These are phyloP conservation scores for Viridothelium virens DNA, from an alignment of 495 filamentous ascomycete genomes.

Conservation along the genomic window DNA sequence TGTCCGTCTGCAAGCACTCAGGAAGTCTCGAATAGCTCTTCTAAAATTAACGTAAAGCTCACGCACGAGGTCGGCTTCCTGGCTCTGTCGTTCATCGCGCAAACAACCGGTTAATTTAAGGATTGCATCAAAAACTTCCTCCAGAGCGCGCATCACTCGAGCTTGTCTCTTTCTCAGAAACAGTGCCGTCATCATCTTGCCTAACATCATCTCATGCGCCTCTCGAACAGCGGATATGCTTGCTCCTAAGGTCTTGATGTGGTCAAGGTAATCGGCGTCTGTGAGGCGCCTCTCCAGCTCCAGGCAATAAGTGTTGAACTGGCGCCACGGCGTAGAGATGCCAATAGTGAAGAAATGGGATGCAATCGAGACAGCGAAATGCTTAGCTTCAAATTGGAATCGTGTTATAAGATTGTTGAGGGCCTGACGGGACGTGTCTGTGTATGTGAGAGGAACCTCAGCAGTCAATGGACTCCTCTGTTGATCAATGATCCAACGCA, in stretches of 20 bases:
- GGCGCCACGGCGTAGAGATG: constrained; percentile 60
- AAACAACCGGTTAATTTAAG: constrained; percentile 56
- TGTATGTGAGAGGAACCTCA: constrained; percentile 41
- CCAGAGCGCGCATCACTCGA: constrained; percentile 63
- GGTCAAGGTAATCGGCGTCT: background rate
- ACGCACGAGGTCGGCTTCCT: too few species aligned
- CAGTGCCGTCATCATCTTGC: constrained; percentile 66
- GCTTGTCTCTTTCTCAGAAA: constrained; percentile 63
- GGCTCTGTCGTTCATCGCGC: constrained; percentile 11
- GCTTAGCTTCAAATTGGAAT: constrained; percentile 68
- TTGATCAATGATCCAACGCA: constrained; percentile 68
- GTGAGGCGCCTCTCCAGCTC: constrained; percentile 49
- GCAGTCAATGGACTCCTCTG: constrained; percentile 38
- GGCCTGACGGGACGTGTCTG: constrained; percentile 17
- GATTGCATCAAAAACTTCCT: constrained; percentile 66
- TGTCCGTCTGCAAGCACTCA: background rate
- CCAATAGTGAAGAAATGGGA: constrained; percentile 72
- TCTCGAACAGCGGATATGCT: constrained; percentile 58
- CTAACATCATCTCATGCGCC: constrained; percentile 69
- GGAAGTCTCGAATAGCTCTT: background rate
- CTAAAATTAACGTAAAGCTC: background rate
- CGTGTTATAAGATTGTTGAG: constrained; percentile 43
- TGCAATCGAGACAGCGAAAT: constrained; percentile 62
- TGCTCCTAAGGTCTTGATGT: constrained; percentile 32
- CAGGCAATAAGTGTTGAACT: constrained; percentile 58